A percentile compares a stretch with the other conserved stretches of the same genome.
Conservation (phyloP, 2,329 filamentous ascomycete genomes). For the Penicillium sp. region DNA sequence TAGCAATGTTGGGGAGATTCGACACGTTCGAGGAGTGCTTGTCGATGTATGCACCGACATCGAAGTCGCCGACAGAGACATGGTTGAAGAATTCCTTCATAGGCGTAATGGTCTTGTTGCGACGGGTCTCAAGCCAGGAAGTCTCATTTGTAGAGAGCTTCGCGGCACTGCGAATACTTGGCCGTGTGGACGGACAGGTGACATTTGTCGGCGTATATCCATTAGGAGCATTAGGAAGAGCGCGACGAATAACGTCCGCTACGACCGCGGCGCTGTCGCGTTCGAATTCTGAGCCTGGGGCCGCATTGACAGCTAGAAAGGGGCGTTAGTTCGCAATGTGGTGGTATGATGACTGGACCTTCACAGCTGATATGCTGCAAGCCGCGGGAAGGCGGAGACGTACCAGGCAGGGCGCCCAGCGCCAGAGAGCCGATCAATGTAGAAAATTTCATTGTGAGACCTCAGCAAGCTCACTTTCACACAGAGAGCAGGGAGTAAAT, state of each 20-base stretch:
- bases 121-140: conserved; percentile 71
- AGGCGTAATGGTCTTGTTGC: conserved; percentile 70
- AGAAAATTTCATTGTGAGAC: conserved; percentile 17
- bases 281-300: conserved; percentile 8
- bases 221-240: conserved; percentile 60
- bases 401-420: conserved; percentile 19
- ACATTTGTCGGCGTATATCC: conserved; percentile 72
- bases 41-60: conserved; percentile 72
- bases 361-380: not conserved
- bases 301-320: conserved; percentile 19
- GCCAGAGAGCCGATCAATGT: conserved; percentile 14
- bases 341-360: not conserved
- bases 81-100: conserved; percentile 72
- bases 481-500: not conserved
- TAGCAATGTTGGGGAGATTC: conserved; percentile 67
- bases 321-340: not conserved
- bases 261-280: conserved; percentile 4
- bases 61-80: conserved; percentile 74
- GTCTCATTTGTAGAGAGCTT: conserved; percentile 69
- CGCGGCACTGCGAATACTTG: conserved; percentile 66
- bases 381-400: not conserved
- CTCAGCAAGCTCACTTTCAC: not conserved
- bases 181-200: conserved; percentile 67
- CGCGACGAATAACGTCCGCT: conserved; percentile 34
- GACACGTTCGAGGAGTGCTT: conserved; percentile 56